Conservation (phyloP, 257 asterid species). For the Forsythia viridissima region DNA sequence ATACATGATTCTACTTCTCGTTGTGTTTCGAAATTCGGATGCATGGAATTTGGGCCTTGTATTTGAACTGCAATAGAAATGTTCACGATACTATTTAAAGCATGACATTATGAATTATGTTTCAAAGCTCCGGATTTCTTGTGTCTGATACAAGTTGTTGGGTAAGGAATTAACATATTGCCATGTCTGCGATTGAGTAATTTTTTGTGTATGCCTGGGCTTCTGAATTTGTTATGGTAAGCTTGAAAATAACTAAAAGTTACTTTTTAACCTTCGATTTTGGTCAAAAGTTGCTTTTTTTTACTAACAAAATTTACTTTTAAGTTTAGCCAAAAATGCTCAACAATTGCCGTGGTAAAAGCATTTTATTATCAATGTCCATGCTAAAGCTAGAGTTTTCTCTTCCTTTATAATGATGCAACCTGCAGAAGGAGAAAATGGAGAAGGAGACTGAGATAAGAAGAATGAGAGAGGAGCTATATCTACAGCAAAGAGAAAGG, state of each 20-base stretch:
- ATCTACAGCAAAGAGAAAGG: slow-evolving; percentile 49
- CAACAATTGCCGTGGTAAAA: background rate
- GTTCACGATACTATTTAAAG: background rate
- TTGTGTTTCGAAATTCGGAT: background rate
- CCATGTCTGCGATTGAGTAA: background rate
- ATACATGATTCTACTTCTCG: no score
- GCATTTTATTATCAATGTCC: background rate
- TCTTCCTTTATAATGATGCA: slow-evolving; percentile 8
- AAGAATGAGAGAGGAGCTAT: slow-evolving; percentile 56
- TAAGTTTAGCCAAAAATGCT: background rate
- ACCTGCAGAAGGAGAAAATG: slow-evolving; percentile 62
- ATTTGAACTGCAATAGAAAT: background rate
- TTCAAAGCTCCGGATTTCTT: background rate
- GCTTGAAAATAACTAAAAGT: background rate
- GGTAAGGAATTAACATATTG: background rate
- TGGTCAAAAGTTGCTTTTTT: background rate
- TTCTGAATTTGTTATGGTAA: background rate
- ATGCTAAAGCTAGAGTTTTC: background rate
- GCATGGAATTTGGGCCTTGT: slow-evolving; percentile 1
- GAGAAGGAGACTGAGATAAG: slow-evolving; percentile 64
- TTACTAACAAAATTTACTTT: background rate
- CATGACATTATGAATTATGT: slow-evolving; percentile 5
- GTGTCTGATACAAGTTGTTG: background rate
- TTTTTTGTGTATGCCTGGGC: background rate
- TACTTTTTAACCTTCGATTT: background rate